Percentiles rank a stretch among this genome's conserved stretches.
These are phyloP conservation scores for Pulveroboletus sp. DNA, from an alignment of 768 basidiomycete genomes.

Conservation along the genomic window DNA sequence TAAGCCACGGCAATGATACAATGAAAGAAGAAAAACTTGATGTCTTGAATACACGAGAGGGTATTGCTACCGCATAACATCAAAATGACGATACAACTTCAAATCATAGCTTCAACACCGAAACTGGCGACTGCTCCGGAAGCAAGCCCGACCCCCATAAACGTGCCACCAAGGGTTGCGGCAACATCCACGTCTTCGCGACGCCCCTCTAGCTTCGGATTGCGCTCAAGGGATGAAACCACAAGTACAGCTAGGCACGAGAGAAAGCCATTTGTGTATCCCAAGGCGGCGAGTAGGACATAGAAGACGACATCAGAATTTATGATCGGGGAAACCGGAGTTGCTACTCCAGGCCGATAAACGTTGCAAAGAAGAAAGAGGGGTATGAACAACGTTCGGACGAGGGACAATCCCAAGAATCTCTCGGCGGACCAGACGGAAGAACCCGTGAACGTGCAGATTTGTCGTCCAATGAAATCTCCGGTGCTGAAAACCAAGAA, in stretches of 20 bases:
- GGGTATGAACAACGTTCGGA: constrained; percentile 78
- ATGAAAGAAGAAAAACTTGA: no score
- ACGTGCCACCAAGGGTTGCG: constrained; percentile 77
- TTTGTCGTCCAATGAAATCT: constrained; percentile 64
- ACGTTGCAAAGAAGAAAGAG: constrained; percentile 84
- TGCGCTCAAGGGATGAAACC: constrained; percentile 75
- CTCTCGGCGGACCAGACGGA: constrained; percentile 63
- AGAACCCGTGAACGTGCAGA: constrained; percentile 61
- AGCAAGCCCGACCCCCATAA: constrained; percentile 69
- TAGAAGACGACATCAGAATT: constrained; percentile 75
- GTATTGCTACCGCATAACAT: no score
- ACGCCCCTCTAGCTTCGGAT: constrained; percentile 61
- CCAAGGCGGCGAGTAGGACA: constrained; percentile 65
- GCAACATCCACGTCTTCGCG: constrained; percentile 79
- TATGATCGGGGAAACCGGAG: constrained; percentile 42
- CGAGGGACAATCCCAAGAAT: constrained; percentile 61
- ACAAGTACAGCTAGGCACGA: constrained; percentile 78
- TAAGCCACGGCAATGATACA: no score
- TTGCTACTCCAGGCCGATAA: constrained; percentile 40
- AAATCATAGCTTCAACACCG: constrained; percentile 53
- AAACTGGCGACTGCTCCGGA: constrained; percentile 78
- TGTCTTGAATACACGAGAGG: no score
- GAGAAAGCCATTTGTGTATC: constrained; percentile 74
- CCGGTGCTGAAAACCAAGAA: constrained; percentile 73
- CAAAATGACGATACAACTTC: no score